phyloP scores from a whole-genome alignment of 1,284 basidiomycete species.

The Earliella scabrosa region DNA sequence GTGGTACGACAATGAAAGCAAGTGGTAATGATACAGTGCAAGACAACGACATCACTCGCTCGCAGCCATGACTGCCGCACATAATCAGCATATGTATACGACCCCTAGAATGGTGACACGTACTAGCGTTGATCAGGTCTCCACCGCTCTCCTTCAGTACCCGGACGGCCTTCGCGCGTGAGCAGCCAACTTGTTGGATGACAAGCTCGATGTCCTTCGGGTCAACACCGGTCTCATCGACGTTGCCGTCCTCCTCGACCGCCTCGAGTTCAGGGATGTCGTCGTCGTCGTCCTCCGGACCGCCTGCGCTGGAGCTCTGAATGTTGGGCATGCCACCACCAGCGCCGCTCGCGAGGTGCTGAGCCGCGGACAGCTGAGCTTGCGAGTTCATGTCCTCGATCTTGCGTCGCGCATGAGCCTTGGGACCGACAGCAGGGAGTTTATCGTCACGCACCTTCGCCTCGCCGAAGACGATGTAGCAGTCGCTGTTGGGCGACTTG shows the following conservation, averaged over 20 bases:
- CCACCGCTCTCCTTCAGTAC: slow-evolving; percentile 89
- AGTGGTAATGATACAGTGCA: slow-evolving; percentile 26
- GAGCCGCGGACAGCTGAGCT: slow-evolving; percentile 83
- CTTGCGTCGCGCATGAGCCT: slow-evolving; percentile 41
- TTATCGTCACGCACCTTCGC: slow-evolving; percentile 69
- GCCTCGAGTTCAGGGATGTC: slow-evolving; percentile 85
- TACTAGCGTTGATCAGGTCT: slow-evolving; percentile 94
- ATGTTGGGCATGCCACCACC: slow-evolving; percentile 55
- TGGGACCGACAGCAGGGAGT: neutral
- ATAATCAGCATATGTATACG: neutral
- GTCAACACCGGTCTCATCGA: slow-evolving; percentile 86
- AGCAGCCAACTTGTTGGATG: slow-evolving; percentile 84
- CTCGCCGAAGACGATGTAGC: slow-evolving; percentile 99
- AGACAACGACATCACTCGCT: slow-evolving; percentile 53
- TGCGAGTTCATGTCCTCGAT: slow-evolving; percentile 92
- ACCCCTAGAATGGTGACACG: slow-evolving; percentile 41
- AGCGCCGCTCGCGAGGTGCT: slow-evolving; percentile 73
- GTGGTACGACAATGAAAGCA: slow-evolving; percentile 14
- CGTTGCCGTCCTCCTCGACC: slow-evolving; percentile 75
- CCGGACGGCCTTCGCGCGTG: slow-evolving; percentile 86
- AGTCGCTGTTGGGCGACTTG: slow-evolving; percentile 97
- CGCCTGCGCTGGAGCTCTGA: slow-evolving; percentile 53
- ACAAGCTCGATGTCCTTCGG: slow-evolving; percentile 96
- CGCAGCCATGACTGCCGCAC: slow-evolving; percentile 65
- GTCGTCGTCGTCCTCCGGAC: slow-evolving; percentile 71